Conservation (phyloP, 345 rosid species). For the Cardiospermum halicacabum region DNA sequence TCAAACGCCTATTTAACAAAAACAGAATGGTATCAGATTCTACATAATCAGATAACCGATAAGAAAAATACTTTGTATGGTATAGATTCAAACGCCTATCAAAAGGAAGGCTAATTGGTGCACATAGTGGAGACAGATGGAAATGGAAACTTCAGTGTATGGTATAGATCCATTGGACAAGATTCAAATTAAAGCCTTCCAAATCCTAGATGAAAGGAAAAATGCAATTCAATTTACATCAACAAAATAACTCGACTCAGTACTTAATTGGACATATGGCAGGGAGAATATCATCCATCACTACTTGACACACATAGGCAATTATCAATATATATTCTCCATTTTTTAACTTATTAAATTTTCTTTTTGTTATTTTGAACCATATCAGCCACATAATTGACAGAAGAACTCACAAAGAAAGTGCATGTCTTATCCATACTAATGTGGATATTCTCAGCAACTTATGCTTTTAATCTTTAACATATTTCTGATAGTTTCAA, state of each 20-base stretch:
- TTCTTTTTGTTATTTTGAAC: background rate
- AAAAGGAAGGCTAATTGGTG: background rate
- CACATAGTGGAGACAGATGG: background rate
- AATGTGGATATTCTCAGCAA: background rate
- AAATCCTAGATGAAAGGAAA: background rate
- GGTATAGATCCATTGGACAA: background rate
- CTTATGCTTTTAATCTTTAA: background rate
- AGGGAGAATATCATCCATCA: background rate
- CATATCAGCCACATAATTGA: background rate
- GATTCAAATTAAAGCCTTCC: background rate
- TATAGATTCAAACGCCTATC: no score
- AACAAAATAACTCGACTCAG: background rate
- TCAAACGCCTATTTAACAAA: constrained; percentile 57
- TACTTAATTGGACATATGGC: background rate
- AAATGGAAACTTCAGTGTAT: background rate
- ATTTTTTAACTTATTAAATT: background rate
- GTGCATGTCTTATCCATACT: background rate
- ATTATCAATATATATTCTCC: background rate
- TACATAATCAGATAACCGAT: background rate
- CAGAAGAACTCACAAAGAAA: background rate
- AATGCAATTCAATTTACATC: background rate
- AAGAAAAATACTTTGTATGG: background rate
- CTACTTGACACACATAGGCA: background rate
- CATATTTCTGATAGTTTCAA: background rate
- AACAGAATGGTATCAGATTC: constrained; percentile 17